Conservation (phyloP, 345 rosid species). For the Mallotus nudiflorus region DNA sequence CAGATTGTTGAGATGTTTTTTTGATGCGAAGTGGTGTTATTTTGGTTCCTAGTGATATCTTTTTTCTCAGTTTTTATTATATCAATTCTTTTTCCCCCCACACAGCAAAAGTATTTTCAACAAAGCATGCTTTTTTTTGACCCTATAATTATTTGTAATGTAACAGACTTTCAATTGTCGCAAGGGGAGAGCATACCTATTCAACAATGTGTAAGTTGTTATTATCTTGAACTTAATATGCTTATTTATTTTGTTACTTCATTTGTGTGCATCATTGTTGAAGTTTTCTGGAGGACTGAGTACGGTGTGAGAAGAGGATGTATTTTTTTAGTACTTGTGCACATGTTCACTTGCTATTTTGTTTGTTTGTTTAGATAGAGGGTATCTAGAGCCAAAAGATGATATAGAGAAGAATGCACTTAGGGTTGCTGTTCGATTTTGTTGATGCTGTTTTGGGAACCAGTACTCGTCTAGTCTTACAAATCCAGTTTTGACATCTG, state of each 20-base stretch:
- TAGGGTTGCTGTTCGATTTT: not conserved
- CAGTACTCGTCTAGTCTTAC: not conserved
- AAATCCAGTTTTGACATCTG: not conserved
- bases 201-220: conserved; percentile 46
- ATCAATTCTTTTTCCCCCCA: not conserved
- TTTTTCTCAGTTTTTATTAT: not conserved
- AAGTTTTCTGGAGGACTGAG: not conserved
- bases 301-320: no score
- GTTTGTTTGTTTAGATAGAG: not conserved
- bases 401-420: no score
- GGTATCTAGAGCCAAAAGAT: not conserved
- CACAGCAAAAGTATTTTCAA: not conserved
- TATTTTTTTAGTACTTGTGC: no score
- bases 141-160: conserved; percentile 21
- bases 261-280: not conserved
- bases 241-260: not conserved
- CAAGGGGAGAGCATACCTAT: conserved; percentile 48
- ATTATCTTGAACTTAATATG: not conserved
- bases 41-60: not conserved
- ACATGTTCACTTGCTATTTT: not conserved
- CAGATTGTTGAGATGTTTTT: no score
- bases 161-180: conserved; percentile 39
- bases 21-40: no score
- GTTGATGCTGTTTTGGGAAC: not conserved
- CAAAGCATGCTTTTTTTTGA: not conserved